phyloP scores from a whole-genome alignment of 306 rosid species.

The Macrotyloma uniflorum region DNA sequence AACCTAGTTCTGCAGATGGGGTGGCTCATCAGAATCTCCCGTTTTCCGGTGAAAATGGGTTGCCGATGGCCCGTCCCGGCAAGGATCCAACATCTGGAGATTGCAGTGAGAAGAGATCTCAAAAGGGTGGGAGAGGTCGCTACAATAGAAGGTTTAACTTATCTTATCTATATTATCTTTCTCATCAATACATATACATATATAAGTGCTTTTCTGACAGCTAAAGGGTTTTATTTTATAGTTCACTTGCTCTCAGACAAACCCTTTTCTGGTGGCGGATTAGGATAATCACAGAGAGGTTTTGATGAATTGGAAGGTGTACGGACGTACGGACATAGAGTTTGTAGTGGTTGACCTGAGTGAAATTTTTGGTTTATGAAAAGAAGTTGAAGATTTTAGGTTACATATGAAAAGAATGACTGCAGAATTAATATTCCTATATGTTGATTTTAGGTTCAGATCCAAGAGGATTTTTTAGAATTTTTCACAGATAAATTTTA shows the following conservation, averaged over 20 bases:
- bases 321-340: conserved; percentile 41
- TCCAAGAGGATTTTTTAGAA: neutral
- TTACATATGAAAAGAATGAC: too few species aligned
- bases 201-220: neutral
- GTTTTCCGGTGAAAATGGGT: neutral
- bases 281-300: neutral
- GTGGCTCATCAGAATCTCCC: neutral
- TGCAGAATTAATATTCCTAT: neutral
- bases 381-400: too few species aligned
- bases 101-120: conserved; percentile 34
- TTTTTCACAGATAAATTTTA: neutral
- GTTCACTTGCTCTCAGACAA: neutral
- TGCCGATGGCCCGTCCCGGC: conserved; percentile 36
- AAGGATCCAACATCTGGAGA: neutral
- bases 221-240: neutral
- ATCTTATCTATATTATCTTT: neutral
- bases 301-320: neutral
- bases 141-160: conserved; percentile 80
- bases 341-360: neutral
- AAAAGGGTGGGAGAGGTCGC: conserved; percentile 60
- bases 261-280: neutral
- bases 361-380: neutral
- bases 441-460: neutral
- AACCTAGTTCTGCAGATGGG: neutral
- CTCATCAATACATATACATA: neutral